These are phyloP conservation scores for Thielaviopsis musarum DNA, from an alignment of 2,329 filamentous ascomycete species.

Conservation along the genomic window DNA sequence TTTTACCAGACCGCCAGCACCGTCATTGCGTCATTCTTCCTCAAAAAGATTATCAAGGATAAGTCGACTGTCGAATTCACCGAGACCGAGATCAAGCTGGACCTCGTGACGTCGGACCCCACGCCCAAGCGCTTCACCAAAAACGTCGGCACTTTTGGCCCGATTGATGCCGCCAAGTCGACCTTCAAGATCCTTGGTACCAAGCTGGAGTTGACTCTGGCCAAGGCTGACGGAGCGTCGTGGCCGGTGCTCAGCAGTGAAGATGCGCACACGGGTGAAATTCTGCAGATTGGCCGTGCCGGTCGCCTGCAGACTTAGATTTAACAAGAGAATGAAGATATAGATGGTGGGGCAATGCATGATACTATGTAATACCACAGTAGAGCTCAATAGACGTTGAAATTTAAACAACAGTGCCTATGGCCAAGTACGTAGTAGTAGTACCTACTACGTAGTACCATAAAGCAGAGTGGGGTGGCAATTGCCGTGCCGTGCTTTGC, in stretches of 20 bases:
- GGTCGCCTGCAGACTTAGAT: conserved; percentile 26
- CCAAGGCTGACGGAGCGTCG: conserved; percentile 53
- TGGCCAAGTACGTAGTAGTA: neutral
- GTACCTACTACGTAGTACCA: too few species aligned
- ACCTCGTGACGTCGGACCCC: conserved; percentile 70
- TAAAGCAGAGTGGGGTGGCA: too few species aligned
- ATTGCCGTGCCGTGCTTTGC: too few species aligned
- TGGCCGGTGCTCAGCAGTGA: conserved; percentile 78
- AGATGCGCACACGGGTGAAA: conserved; percentile 52
- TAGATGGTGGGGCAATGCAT: neutral
- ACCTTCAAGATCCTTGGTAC: conserved; percentile 71
- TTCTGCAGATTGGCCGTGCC: conserved; percentile 76
- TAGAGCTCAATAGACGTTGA: neutral
- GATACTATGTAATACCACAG: neutral
- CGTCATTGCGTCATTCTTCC: conserved; percentile 81
- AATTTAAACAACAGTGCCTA: neutral
- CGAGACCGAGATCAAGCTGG: conserved; percentile 47
- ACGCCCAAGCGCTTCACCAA: conserved; percentile 62
- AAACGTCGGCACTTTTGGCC: conserved; percentile 56
- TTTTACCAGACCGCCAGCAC: conserved; percentile 83
- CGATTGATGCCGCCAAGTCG: conserved; percentile 60
- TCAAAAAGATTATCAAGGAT: conserved; percentile 91
- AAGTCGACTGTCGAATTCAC: conserved; percentile 56
- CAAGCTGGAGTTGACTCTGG: conserved; percentile 68
- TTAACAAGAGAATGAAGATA: neutral